Evolutionary conservation across 257 asterid species (phyloP), one percentile per base, ranked within the genome.

Genomic region (Coffea eugenioides): DNA sequence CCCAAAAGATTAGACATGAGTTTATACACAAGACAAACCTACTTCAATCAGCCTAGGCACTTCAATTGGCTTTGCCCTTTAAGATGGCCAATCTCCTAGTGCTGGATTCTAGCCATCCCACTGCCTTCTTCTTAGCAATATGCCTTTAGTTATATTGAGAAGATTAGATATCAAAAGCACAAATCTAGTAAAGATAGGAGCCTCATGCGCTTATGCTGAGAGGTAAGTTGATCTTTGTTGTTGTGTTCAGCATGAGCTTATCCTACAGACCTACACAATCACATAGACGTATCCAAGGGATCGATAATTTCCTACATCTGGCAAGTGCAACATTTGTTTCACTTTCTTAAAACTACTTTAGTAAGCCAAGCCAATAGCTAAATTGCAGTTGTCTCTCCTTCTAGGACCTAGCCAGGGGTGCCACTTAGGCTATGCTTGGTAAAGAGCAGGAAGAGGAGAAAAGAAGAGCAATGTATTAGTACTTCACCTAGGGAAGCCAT

Each of bases 211-310:
- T 25, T 27, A 25, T 48, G 21, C 34, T n/a, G 64, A 49, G 11
- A n/a, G 76, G 45, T 25, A 34, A 49, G 6, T 48, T 20, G 14
- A 23, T 21, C 34, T 31, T 27, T 31, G 14, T 64, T 16, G 5
- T 72, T 59, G 20, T 14, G 13, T 1, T 43, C 16, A 51, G 36
- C 18, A 71, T 3, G 39, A 14, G 62, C 43, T 72, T 31, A 71
- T 20, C 75, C 48, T 21, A 73, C 65, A 25, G 21, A 73, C 75
- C 48, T 21, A 73, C 65, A 25, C 36, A 73, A 73, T 41, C 72
- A 34, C 25, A 67, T 36, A 34, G 48, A 34, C 34, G 41, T n/a
- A 34, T n/a, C 54, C 77, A 73, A 61, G 45, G 25, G 56, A 49
- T n/a, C 31, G 3, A 31, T 10, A 18, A 73, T 25, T 73, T 52